Conservation (phyloP, 495 filamentous ascomycete genomes). For the Podospora fimiseda region DNA sequence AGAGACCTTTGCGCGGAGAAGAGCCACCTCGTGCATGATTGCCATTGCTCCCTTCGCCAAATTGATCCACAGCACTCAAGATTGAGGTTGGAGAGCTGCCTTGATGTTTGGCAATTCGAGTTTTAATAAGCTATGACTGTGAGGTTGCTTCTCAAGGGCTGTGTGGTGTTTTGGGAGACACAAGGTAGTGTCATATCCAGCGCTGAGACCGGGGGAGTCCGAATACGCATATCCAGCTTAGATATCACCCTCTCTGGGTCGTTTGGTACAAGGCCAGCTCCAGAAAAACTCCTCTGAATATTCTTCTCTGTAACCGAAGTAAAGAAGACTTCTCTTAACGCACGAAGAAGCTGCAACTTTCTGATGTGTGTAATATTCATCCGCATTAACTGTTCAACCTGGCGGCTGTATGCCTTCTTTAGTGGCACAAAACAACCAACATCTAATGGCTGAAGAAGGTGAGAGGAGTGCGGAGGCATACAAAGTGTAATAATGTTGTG, state of each 20-base stretch:
- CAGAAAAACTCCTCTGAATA: not conserved
- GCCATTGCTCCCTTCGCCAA: conserved; percentile 7
- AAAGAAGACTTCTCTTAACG: not conserved
- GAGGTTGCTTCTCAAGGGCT: not conserved
- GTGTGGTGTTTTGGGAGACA: conserved; percentile 1
- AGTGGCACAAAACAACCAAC: not conserved
- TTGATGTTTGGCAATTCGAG: conserved; percentile 6
- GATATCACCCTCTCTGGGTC: not conserved
- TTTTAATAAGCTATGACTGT: conserved; percentile 7
- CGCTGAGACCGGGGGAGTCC: not conserved
- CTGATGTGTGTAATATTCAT: not conserved
- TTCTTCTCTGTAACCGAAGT: conserved; percentile 3
- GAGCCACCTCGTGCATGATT: conserved; percentile 3
- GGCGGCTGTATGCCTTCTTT: not conserved
- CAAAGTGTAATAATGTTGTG: conserved; percentile 26
- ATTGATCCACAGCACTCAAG: conserved; percentile 2
- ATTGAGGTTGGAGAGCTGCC: conserved; percentile 5
- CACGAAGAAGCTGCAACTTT: not conserved
- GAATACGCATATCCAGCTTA: not conserved
- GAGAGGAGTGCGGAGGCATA: conserved; percentile 3
- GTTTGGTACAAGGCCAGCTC: not conserved
- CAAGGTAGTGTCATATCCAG: conserved; percentile 5
- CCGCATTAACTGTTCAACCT: conserved; percentile 1
- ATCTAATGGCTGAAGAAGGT: conserved; percentile 1
- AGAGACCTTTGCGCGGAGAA: not conserved